Percentiles rank a stretch among this genome's conserved stretches.
Conservation (phyloP, 441 rosid species). For the Eutrema salsugineum region DNA sequence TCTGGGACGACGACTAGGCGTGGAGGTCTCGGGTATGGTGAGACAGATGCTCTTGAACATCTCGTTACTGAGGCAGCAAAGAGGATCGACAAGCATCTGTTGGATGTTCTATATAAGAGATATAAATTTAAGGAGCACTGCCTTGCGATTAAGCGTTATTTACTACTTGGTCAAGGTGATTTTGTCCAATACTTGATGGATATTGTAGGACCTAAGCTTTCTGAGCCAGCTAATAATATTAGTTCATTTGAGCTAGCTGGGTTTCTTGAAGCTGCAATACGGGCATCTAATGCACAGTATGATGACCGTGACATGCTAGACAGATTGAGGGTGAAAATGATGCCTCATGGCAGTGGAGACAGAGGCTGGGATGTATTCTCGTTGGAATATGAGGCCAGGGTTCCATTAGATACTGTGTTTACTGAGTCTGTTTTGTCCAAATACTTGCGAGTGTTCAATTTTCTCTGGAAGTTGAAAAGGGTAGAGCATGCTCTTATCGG, state of each 20-base stretch:
- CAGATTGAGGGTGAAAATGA: slow-evolving; percentile 84
- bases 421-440: slow-evolving; percentile 80
- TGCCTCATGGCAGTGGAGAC: slow-evolving; percentile 88
- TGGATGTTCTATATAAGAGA: slow-evolving; percentile 77
- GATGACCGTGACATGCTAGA: slow-evolving; percentile 90
- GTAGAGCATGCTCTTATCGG: slow-evolving; percentile 96
- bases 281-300: slow-evolving; percentile 95
- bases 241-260: slow-evolving; percentile 94
- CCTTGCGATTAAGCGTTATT: slow-evolving; percentile 92
- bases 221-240: slow-evolving; percentile 92
- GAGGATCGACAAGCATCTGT: slow-evolving; percentile 86
- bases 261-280: slow-evolving; percentile 79
- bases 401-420: slow-evolving; percentile 83
- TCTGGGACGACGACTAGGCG: slow-evolving; percentile 86
- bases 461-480: slow-evolving; percentile 90
- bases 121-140: slow-evolving; percentile 92
- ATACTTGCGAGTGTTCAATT: slow-evolving; percentile 84
- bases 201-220: slow-evolving; percentile 84
- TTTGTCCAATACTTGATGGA: slow-evolving; percentile 98
- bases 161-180: slow-evolving; percentile 96
- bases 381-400: slow-evolving; percentile 86
- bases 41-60: slow-evolving; percentile 87
- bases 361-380: slow-evolving; percentile 98
- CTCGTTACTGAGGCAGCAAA: slow-evolving; percentile 89
- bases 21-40: slow-evolving; percentile 94